Base-by-base conservation (phyloP, 179 eudicot species). In the Vitellaria paradoxa region DNA sequence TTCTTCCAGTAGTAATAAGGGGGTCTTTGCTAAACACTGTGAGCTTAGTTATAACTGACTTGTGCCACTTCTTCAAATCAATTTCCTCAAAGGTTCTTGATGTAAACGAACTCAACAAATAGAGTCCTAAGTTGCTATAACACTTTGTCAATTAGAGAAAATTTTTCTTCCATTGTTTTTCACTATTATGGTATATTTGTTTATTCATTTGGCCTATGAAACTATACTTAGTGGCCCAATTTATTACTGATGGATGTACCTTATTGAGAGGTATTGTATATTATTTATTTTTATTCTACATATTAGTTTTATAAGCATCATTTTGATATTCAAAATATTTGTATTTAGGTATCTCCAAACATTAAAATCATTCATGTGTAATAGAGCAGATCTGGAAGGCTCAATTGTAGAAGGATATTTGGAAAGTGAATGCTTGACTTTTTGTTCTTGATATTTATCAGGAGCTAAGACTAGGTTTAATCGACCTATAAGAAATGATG, bases 371-470 rank as follows among this genome's bases (percentile, higher is more conserved):
- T 7, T 30, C 11, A 49, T 68, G 53, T 1, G 37, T 13, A 68
- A 42, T 68, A 0, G 24, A 42, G 21, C 49, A 3, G 9, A 68
- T 18, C 72, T 0, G 9, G 52, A 68, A 2, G 53, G 72, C 10
- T 68, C 72, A 40, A 68, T 68, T 68, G n/a, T 10, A 30, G 52
- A 40, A 20, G 72, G 18, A 17, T 68, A 68, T 42, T 42, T 68
- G 21, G 50, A 6, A 14, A 8, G 40, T 30, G 49, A 68, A 68
- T 68, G 72, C 53, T 13, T 46, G 10, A 68, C 20, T 4, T 68
- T 68, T 24, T 42, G 53, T 68, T 37, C 52, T 10, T 4, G 6
- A n/a, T 68, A 46, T 23, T 2, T 68, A 4, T 4, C 1, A 7
- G 9, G 5, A 6, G 72, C 3, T 11, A 18, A 68, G 7, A 68